These are phyloP conservation scores for Metschnikowia reukaufii DNA, from an alignment of 805 yeast genomes.

Conservation along the genomic window DNA sequence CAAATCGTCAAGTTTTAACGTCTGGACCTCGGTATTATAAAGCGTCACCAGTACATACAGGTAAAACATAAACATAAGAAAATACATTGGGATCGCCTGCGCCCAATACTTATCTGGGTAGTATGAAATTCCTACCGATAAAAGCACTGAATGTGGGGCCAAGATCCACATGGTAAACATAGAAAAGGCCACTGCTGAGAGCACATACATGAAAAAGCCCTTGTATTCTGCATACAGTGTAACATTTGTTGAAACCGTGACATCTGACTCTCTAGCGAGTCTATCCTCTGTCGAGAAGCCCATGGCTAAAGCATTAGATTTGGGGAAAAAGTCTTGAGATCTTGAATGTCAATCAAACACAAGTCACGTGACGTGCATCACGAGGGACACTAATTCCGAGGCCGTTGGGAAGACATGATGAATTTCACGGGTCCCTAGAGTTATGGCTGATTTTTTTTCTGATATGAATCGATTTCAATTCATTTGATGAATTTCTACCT, in stretches of 20 bases:
- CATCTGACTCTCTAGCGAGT: slow-evolving; percentile 65
- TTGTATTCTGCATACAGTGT: slow-evolving; percentile 74
- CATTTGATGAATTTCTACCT: too few relatives aligned
- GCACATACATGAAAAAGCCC: slow-evolving; percentile 81
- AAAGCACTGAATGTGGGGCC: slow-evolving; percentile 57
- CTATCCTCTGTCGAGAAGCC: slow-evolving; percentile 37
- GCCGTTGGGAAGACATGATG: too few relatives aligned
- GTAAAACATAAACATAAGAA: slow-evolving; percentile 69
- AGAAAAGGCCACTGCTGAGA: slow-evolving; percentile 55
- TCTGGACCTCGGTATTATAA: slow-evolving; percentile 75
- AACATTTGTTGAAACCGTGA: slow-evolving; percentile 50
- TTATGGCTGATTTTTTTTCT: too few relatives aligned
- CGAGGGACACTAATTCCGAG: background rate
- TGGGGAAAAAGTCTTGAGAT: background rate
- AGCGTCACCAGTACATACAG: slow-evolving; percentile 67
- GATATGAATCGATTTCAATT: too few relatives aligned
- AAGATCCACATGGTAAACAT: slow-evolving; percentile 72
- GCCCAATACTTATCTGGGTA: slow-evolving; percentile 95
- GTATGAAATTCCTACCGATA: slow-evolving; percentile 58
- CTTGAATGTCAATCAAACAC: background rate
- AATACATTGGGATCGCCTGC: slow-evolving; percentile 67
- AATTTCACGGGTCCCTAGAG: too few relatives aligned
- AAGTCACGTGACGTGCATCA: background rate
- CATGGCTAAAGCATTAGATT: slow-evolving; percentile 2
- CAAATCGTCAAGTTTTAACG: slow-evolving; percentile 57